Percentiles rank a stretch among this genome's conserved stretches.
Evolutionary conservation across 2,329 filamentous ascomycete genomes (phyloP).

Genomic region (Mycosphaerella arachidis): DNA sequence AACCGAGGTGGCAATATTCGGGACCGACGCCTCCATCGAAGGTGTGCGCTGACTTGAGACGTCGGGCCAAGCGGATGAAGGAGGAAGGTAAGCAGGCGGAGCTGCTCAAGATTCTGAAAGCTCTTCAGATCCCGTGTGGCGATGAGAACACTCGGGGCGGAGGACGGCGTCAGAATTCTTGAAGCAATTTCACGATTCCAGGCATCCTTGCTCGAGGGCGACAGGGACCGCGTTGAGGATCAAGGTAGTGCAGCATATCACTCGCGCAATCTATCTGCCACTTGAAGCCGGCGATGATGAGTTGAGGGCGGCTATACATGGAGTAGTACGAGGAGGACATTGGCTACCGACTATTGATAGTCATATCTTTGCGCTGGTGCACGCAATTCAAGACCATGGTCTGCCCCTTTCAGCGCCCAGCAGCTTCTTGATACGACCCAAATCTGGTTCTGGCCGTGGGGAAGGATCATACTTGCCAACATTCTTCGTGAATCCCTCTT

Average conservation of each 20-base stretch:
- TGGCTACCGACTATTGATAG: background rate
- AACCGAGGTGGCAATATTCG: constrained; percentile 29
- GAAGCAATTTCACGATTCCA: background rate
- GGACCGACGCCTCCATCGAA: constrained; percentile 24
- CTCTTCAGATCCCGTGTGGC: constrained; percentile 18
- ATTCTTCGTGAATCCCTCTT: constrained; percentile 17
- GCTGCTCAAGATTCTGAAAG: constrained; percentile 26
- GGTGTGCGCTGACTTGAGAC: constrained; percentile 28
- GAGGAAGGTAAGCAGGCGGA: constrained; percentile 27
- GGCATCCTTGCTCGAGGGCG: no score
- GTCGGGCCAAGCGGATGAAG: constrained; percentile 28
- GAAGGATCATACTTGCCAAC: constrained; percentile 19
- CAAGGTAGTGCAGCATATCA: no score
- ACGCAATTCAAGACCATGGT: constrained; percentile 10
- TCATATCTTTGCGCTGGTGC: background rate
- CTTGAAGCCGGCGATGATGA: background rate
- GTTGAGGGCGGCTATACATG: background rate
- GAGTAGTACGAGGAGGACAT: background rate
- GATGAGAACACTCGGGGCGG: background rate
- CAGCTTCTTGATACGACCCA: constrained; percentile 16
- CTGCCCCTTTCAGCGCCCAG: constrained; percentile 18
- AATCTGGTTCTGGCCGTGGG: constrained; percentile 18
- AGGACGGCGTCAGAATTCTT: background rate
- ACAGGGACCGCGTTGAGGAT: no score
- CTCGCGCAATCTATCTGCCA: no score